Percentiles rank a stretch among this genome's conserved stretches.
Evolutionary conservation across 164 flowering plant genomes (phyloP).

Genomic region (Magnolia changhungtana): DNA sequence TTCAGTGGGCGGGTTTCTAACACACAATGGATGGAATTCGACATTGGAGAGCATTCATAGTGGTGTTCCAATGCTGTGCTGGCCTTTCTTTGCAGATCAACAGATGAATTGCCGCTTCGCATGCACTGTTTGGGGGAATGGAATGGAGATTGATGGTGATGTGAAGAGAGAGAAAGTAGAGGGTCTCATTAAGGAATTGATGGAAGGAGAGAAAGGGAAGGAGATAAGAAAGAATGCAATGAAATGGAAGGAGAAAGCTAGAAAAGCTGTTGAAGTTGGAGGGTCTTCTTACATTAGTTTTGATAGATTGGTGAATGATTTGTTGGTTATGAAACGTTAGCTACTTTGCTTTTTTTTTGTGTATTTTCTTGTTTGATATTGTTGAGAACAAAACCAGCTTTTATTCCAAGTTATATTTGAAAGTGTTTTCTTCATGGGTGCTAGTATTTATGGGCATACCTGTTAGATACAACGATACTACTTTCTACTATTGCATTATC

Average conservation of each 20-base stretch:
- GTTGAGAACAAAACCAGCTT: no score
- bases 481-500: no score
- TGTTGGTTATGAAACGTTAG: neutral
- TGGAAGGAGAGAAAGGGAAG: constrained; percentile 33
- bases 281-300: constrained; percentile 33
- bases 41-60: constrained; percentile 18
- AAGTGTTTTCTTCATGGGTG: no score
- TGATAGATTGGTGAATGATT: constrained; percentile 15
- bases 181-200: constrained; percentile 27
- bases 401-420: no score
- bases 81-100: constrained; percentile 59
- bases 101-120: constrained; percentile 31
- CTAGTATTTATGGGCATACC: no score
- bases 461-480: no score
- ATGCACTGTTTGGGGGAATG: constrained; percentile 29
- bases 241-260: constrained; percentile 34
- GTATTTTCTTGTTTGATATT: no score
- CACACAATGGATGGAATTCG: constrained; percentile 36
- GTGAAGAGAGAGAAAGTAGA: constrained; percentile 36
- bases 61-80: constrained; percentile 48
- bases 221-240: constrained; percentile 24
- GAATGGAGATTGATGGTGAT: constrained; percentile 23
- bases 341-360: no score
- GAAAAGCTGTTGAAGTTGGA: constrained; percentile 23
- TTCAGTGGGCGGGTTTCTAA: constrained; percentile 28